Evolutionary conservation across 805 yeast genomes (phyloP).

Genomic region (Wickerhamiella slavikovae): DNA sequence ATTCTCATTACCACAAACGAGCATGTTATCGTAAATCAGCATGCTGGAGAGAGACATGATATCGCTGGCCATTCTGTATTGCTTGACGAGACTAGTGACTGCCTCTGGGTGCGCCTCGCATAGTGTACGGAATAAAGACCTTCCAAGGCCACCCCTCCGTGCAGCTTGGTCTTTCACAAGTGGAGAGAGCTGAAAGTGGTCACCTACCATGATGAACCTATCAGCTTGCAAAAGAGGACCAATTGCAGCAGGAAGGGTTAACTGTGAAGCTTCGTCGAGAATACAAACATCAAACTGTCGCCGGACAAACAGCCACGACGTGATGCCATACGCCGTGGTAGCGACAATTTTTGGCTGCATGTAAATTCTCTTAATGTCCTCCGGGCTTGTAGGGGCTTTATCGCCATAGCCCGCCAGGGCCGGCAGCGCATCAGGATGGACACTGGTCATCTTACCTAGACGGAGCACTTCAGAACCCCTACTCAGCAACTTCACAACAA

Average conservation of each 20-base stretch:
- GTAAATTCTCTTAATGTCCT: conserved; percentile 28
- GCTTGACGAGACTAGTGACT: conserved; percentile 58
- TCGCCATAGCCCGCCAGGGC: conserved; percentile 23
- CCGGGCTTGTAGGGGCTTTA: conserved; percentile 14
- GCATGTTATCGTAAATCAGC: conserved; percentile 52
- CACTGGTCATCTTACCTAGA: conserved; percentile 35
- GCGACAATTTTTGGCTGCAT: conserved; percentile 59
- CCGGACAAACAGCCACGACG: conserved; percentile 36
- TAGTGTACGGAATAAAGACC: conserved; percentile 54
- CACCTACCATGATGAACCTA: conserved; percentile 85
- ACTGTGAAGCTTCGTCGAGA: conserved; percentile 92
- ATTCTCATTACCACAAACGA: conserved; percentile 52
- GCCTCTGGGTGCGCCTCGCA: conserved; percentile 54
- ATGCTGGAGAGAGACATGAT: conserved; percentile 68
- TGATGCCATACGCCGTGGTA: conserved; percentile 65
- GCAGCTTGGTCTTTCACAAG: conserved; percentile 55
- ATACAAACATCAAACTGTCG: conserved; percentile 76
- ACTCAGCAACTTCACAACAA: conserved; percentile 46
- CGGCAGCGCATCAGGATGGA: conserved; percentile 40
- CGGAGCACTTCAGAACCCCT: conserved; percentile 35
- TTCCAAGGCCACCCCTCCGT: conserved; percentile 38
- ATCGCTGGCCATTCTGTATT: conserved; percentile 84
- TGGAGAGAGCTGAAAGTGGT: conserved; percentile 86
- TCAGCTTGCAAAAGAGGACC: conserved; percentile 71
- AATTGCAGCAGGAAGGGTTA: conserved; percentile 72